Percentiles rank a stretch among this genome's conserved stretches.
Evolutionary conservation across 179 eudicot species (phyloP).

Genomic region (Beta lomatogona): DNA sequence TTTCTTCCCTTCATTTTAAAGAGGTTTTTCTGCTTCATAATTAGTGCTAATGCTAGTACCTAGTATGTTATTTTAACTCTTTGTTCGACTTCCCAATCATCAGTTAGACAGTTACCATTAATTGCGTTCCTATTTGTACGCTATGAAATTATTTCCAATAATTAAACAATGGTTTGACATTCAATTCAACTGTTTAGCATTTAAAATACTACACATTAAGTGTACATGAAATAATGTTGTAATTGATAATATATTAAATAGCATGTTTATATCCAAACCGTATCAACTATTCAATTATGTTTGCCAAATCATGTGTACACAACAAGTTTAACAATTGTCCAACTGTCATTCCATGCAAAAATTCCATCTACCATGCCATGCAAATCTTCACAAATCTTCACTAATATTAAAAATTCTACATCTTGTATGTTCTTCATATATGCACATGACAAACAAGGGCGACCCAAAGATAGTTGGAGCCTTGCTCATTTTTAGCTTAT

Average conservation of each 20-base stretch:
- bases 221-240: background rate
- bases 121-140: background rate
- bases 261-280: background rate
- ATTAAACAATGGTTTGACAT: constrained; percentile 1
- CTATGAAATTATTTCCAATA: background rate
- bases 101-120: background rate
- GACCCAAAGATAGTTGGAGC: too few species aligned
- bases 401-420: too few species aligned
- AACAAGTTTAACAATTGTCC: too few species aligned
- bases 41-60: too few species aligned
- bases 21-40: too few species aligned
- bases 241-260: background rate
- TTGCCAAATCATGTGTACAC: background rate
- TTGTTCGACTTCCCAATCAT: background rate
- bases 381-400: background rate
- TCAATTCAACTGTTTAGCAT: background rate
- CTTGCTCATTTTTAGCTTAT: too few species aligned
- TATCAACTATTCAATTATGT: background rate
- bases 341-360: background rate
- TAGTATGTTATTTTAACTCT: background rate
- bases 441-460: too few species aligned
- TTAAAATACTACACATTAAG: background rate
- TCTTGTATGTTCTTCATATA: too few species aligned
- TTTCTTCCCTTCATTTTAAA: too few species aligned
- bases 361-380: constrained; percentile 3